Evolutionary conservation across 495 filamentous ascomycete genomes (phyloP), one percentile per base, ranked within the genome.

Genomic region (Lasiosphaeriaceae sp.): DNA sequence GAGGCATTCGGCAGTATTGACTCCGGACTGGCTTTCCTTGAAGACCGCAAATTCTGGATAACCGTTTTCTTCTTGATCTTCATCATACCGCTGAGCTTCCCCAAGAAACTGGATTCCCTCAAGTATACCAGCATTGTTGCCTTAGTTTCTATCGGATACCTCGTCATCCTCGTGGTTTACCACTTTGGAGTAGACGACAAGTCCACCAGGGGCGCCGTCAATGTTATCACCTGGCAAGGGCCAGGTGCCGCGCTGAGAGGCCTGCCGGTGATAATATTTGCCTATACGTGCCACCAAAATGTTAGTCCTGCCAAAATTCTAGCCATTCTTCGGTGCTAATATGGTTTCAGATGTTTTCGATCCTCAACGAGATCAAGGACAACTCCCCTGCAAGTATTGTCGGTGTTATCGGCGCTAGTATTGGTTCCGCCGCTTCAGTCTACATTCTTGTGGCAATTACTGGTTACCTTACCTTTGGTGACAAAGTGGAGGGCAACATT

Each of bases 251-350:
- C 86, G 2, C 80, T 98, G 41, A 87, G 89, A 61, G 92, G 88
- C 59, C 85, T 98, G 56, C 95, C 94, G 0, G 90, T 98, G 43
- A 90, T 97, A 55, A 90, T 98, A 9, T 98, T 97, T 75, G 94
- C 94, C 19, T 98, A 97, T 72, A 98, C 94, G 4, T 98, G 95
- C 67, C 94, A 98, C 72, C 94, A 98, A 63, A 98, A 98, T 65
- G 91, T 96, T 76, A 58, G 83, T 60, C 16, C 11, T 21, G n/a
- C 17, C 14, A 8, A 35, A 20, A 6, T 9, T 19, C 35, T 21
- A n/a, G 6, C 14, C 16, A 3, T 41, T 8, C 2, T 14, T 3
- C 0, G 11, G 12, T 43, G 53, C 61, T 66, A 57, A 64, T 47
- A 2, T 17, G 1, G 43, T 43, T 9, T 22, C 62, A 96, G 92